Evolutionary conservation across 768 basidiomycete genomes (phyloP), one percentile per base, ranked within the genome.

Genomic region (Psilocybe cyanescens): DNA sequence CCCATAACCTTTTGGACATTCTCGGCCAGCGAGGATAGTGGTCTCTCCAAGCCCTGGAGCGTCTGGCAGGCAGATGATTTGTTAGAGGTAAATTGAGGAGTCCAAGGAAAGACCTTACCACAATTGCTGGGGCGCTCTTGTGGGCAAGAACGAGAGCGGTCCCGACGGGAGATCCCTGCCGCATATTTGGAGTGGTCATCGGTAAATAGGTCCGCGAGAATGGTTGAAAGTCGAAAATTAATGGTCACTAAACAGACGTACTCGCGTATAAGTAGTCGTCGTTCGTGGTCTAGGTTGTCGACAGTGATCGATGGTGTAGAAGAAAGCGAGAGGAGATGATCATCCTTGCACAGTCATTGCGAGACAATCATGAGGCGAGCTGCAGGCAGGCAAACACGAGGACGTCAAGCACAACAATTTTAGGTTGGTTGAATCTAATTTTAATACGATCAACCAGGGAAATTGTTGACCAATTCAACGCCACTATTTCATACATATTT

Each of bases 1-100:
- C 58, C 55, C 63, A 64, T 61, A 2, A 60, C 60, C 46, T 61
- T 63, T 16, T 67, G 67, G 2, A 68, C 60, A 50, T 62, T 61
- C 24, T 68, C 64, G 8, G 65, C 62, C 4, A 70, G 60, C 24
- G 46, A 61, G n/a, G 58, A 56, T 35, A 70, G 39, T 8, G 68
- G 67, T 14, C 59, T 52, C 19, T 62, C 66, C 37, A 69, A 61
- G n/a, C 55, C 48, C 9, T 57, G 59, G 14, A 61, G 58, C 12
- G 48, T 52, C 68, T 69, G 39, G 3, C 37, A n/a, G 4, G 3
- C 17, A 51, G 30, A 8, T 14, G 16, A 33, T 6, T 53, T 8
- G 28, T 29, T 3, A 35, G 4, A 39, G 52, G 37, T 19, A 35
- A 35, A 17, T 29, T 19, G 4, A 24, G 24, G 3, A 9, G 14